phyloP scores from a whole-genome alignment of 345 rosid genomes.

The Zanthoxylum bungeanum region DNA sequence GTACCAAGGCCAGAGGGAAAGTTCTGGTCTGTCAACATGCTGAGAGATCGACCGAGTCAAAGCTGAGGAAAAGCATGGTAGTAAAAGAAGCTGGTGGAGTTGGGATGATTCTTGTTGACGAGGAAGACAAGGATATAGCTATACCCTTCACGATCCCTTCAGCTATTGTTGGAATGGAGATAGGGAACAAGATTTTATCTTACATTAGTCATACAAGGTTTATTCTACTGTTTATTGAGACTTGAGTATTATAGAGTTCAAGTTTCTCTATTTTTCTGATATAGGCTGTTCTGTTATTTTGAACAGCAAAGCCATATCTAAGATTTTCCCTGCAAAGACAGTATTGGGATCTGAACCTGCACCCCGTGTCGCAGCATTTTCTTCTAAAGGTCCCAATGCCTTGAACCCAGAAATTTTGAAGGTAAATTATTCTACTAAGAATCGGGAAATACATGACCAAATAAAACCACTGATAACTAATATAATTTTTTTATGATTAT shows the following conservation, averaged over 20 bases:
- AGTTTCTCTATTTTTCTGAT: slow-evolving; percentile 20
- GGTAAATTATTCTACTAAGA: slow-evolving; percentile 21
- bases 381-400: slow-evolving; percentile 55
- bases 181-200: slow-evolving; percentile 40
- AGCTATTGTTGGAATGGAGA: slow-evolving; percentile 42
- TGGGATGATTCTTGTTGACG: slow-evolving; percentile 56
- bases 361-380: slow-evolving; percentile 48
- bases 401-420: slow-evolving; percentile 53
- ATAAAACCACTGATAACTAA: neutral
- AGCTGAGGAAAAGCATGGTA: slow-evolving; percentile 41
- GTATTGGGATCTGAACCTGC: slow-evolving; percentile 45
- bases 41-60: slow-evolving; percentile 49
- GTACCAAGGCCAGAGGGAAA: slow-evolving; percentile 44
- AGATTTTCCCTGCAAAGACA: slow-evolving; percentile 40
- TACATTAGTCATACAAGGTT: slow-evolving; percentile 43
- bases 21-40: slow-evolving; percentile 53
- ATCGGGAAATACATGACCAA: neutral
- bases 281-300: neutral
- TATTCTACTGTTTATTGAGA: slow-evolving; percentile 15
- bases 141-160: slow-evolving; percentile 53
- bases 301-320: slow-evolving; percentile 40
- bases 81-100: slow-evolving; percentile 60
- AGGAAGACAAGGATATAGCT: slow-evolving; percentile 44
- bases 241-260: neutral
- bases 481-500: no score